Evolutionary conservation across 768 basidiomycete genomes (phyloP).

Genomic region (Dentipellis sp.): DNA sequence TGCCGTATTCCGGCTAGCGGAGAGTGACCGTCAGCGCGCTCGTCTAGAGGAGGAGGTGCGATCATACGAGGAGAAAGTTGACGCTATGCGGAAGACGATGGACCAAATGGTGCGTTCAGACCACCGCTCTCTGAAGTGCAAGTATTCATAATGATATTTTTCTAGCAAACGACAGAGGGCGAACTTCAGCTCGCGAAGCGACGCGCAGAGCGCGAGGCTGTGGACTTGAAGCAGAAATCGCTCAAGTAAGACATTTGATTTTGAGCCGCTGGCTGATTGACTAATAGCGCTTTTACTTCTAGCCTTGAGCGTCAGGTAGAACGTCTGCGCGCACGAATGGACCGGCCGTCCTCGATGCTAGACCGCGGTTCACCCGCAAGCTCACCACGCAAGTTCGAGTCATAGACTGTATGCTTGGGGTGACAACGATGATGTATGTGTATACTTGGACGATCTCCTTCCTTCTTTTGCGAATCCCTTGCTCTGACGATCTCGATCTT

Average conservation of each 20-base stretch:
- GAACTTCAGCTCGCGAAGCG: slow-evolving; percentile 64
- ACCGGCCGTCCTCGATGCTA: background rate
- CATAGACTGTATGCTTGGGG: background rate
- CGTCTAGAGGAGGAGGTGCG: slow-evolving; percentile 62
- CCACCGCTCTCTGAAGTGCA: background rate
- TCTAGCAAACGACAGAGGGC: slow-evolving; percentile 61
- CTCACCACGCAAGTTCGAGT: background rate
- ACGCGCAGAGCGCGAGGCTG: slow-evolving; percentile 68
- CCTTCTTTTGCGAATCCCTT: background rate
- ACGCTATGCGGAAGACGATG: slow-evolving; percentile 46
- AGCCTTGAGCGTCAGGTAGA: background rate
- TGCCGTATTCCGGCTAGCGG: slow-evolving; percentile 42
- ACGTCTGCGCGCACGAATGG: background rate
- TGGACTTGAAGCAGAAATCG: slow-evolving; percentile 61
- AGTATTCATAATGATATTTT: slow-evolving; percentile 5
- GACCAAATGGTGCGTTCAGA: slow-evolving; percentile 46
- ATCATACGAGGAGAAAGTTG: slow-evolving; percentile 48
- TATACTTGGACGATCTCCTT: background rate
- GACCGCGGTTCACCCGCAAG: slow-evolving; percentile 1
- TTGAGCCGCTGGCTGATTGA: background rate
- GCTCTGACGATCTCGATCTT: background rate
- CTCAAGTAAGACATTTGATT: slow-evolving; percentile 40
- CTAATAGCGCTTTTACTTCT: background rate
- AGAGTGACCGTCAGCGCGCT: slow-evolving; percentile 50
- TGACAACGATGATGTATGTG: background rate